A percentile compares a stretch with the other conserved stretches of the same genome.
phyloP scores from a whole-genome alignment of 176 grass and related monocot genomes.

The Leersia perrieri region DNA sequence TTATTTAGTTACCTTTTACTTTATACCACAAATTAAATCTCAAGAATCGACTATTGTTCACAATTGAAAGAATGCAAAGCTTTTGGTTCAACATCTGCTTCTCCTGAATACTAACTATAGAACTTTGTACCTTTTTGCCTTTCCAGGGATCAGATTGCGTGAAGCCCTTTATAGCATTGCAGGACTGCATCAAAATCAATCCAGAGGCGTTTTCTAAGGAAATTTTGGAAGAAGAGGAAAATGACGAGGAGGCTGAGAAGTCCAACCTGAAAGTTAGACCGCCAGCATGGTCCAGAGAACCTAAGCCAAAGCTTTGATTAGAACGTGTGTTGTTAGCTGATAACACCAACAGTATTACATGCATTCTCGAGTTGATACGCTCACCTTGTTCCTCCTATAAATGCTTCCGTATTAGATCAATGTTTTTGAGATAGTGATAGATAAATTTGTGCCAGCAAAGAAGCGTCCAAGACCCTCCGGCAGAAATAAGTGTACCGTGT shows the following conservation, averaged over 20 bases:
- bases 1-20: not conserved
- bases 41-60: not conserved
- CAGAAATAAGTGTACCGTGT: slow-evolving; percentile 8
- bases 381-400: slow-evolving; percentile 2
- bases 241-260: slow-evolving; percentile 55
- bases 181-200: slow-evolving; percentile 84
- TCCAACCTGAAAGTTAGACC: slow-evolving; percentile 58
- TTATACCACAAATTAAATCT: not conserved
- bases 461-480: not conserved
- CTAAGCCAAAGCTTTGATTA: slow-evolving; percentile 59
- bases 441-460: slow-evolving; percentile 8
- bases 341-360: slow-evolving; percentile 1
- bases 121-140: slow-evolving; percentile 9
- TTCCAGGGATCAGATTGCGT: slow-evolving; percentile 95
- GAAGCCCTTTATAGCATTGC: slow-evolving; percentile 71
- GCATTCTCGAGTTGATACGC: not conserved
- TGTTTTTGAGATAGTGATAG: not conserved
- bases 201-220: slow-evolving; percentile 92
- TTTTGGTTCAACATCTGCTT: not conserved
- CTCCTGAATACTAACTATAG: not conserved
- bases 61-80: not conserved
- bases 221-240: slow-evolving; percentile 70
- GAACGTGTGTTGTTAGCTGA: slow-evolving; percentile 11
- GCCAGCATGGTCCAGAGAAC: slow-evolving; percentile 87
- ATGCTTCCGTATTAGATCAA: not conserved